Evolutionary conservation across 371 early-diverging fungal species (phyloP), one percentile per base, ranked within the genome.

Genomic region (Saksenaea vasiformis): DNA sequence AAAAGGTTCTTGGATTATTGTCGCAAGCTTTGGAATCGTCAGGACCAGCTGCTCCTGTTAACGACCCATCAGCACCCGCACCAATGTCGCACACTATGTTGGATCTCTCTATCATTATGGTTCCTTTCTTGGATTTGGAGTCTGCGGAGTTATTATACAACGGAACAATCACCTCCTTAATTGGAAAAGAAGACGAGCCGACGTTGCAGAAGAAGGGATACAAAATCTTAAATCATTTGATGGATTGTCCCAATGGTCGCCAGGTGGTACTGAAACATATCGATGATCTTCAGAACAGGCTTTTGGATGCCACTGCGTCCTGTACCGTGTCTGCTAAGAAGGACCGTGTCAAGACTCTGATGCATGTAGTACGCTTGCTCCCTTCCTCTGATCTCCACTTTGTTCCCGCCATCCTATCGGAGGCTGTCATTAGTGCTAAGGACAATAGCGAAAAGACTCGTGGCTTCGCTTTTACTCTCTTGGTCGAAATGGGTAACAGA

Each of bases 161-260:
- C 17, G 80, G 83, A 19, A 81, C 87, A 1, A 65, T 82, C n/a
- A 74, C 83, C 13, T 62, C 74, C 1, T 70, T 88, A 34, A 74
- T 91, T 15, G 74, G 73, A 54, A 84, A 88, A 56, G 88, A 87
- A 64, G 82, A 84, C 9, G 95, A 95, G 58, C 75, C 89, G 0
- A 80, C 86, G 1, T 74, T 96, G 22, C 98, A 96, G 74, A 98
- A 98, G 87, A 95, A 94, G 78, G 93, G 92, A 0, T 97, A 98
- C 85, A 93, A 95, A 82, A 84, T 91, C 5, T 81, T 97, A 19
- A 78, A 83, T 62, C 85, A 87, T 35, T 73, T 93, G 68, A 74
- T 90, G 44, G 74, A 69, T 19, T 69, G 65, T 13, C 70, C 78
- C 10, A 78, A 70, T 51, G 87, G 87, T 8, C 76, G 73, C 9